Base-by-base conservation (phyloP, 23 red algal genomes). In the Gracilaria vermiculophylla region DNA sequence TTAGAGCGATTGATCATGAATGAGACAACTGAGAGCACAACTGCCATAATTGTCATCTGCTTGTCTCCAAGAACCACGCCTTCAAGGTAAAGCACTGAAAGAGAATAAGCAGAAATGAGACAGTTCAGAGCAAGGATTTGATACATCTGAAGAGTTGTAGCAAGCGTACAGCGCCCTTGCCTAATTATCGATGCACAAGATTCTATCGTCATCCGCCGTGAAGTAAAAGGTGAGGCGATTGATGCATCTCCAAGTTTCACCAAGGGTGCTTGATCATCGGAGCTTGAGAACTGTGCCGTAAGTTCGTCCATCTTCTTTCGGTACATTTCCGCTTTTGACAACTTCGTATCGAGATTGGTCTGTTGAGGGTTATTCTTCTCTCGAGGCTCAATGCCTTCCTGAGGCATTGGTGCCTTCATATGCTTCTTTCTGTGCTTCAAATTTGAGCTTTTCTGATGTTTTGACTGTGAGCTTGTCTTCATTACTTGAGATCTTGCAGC, bases 171-270 rank as follows among this genome's bases (percentile, higher is more conserved):
- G 15, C 97, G 92, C 32, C 97, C 97, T 77, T 99, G 97, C 8
- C 97, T 88, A 53, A 99, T 89, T 44, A 99, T 99, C 16, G 85
- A 76, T n/a, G 83, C 86, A 41, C 93, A 95, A 13, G 72, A 76
- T 41, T 88, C 97, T 29, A 99, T 99, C 19, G 81, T 96, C 92
- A 95, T 93, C 27, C 92, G 76, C 60, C 91, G 90, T 34, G 92
- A 95, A 20, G 97, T 99, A 50, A 99, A 99, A 2, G 97, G 97
- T 8, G 92, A 95, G 9, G 97, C 97, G 27, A 99, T 95, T 21
- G 97, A 99, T 0, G 97, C 97, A 86, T 99, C 97, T 43, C 97
- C 97, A 77, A 99, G 77, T 31, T 94, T 94, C 29, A 99, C 97
- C 17, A 99, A 58, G 11, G 93, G 93, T 52, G 92, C 36, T 77